Percentiles rank a stretch among this genome's conserved stretches.
Evolutionary conservation across 192 early-diverging fungal species (phyloP).

Genomic region (Linnemannia schmuckeri): DNA sequence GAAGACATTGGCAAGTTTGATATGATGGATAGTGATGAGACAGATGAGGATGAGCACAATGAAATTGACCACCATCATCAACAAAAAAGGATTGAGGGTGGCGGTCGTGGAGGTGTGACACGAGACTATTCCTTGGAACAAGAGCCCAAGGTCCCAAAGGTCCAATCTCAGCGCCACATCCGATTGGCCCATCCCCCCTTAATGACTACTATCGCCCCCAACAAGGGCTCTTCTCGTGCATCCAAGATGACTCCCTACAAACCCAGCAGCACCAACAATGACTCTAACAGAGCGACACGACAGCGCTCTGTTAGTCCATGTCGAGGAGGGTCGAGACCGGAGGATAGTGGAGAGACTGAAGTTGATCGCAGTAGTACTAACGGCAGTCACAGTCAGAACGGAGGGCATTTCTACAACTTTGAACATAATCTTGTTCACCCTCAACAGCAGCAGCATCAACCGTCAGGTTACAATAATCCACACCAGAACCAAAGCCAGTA

Average conservation of each 20-base stretch:
- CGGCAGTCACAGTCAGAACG: background rate
- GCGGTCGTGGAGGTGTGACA: background rate
- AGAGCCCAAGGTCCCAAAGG: background rate
- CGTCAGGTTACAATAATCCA: background rate
- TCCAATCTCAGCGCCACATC: constrained; percentile 9
- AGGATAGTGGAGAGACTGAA: background rate
- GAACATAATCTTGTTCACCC: background rate
- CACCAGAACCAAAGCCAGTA: background rate
- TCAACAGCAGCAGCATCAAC: background rate
- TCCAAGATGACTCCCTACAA: background rate
- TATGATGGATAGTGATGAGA: background rate
- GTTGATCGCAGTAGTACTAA: background rate
- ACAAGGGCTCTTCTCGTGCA: background rate
- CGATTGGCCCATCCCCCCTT: background rate
- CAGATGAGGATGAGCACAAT: background rate
- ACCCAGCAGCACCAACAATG: background rate
- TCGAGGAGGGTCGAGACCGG: background rate
- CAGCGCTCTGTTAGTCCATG: background rate
- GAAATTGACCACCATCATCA: background rate
- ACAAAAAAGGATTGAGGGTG: background rate
- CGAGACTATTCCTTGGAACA: background rate
- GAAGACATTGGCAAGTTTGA: background rate
- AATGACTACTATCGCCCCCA: background rate
- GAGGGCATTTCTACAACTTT: background rate
- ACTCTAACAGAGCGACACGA: background rate